Percentiles rank a stretch among this genome's conserved stretches.
phyloP scores from a whole-genome alignment of 2,329 filamentous ascomycete genomes.

The Amauroascus verrucosus region DNA sequence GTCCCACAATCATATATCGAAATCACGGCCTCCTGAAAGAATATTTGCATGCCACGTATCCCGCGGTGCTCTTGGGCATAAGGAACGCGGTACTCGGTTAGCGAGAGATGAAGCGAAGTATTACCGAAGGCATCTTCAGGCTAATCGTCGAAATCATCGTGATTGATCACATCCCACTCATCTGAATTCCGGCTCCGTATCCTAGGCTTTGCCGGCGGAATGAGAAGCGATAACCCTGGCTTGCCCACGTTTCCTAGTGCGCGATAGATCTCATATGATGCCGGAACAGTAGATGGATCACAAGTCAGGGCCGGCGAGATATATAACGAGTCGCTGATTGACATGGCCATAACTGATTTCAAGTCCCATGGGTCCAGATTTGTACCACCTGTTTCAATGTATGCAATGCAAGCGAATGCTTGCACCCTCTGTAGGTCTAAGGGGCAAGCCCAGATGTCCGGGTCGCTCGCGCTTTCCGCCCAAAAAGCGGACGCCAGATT shows the following conservation, averaged over 20 bases:
- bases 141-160: conserved; percentile 18
- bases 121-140: conserved; percentile 15
- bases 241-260: conserved; percentile 18
- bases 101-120: conserved; percentile 21
- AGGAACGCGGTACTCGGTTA: conserved; percentile 15
- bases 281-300: background rate
- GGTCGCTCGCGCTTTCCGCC: too few relatives aligned
- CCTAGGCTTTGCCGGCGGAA: conserved; percentile 13
- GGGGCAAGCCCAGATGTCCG: too few relatives aligned
- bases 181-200: background rate
- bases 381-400: background rate
- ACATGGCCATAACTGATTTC: background rate
- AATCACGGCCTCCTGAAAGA: conserved; percentile 18
- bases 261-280: background rate
- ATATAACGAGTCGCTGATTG: conserved; percentile 2
- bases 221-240: conserved; percentile 15
- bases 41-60: conserved; percentile 15
- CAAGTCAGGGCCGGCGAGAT: background rate
- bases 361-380: background rate
- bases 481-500: too few relatives aligned
- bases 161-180: conserved; percentile 14
- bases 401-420: conserved; percentile 8
- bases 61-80: conserved; percentile 13
- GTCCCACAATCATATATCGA: conserved; percentile 17
- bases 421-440: too few relatives aligned